Percentiles rank a stretch among this genome's conserved stretches.
Conservation (phyloP, 345 rosid species). For the Odontarrhena argentea region DNA sequence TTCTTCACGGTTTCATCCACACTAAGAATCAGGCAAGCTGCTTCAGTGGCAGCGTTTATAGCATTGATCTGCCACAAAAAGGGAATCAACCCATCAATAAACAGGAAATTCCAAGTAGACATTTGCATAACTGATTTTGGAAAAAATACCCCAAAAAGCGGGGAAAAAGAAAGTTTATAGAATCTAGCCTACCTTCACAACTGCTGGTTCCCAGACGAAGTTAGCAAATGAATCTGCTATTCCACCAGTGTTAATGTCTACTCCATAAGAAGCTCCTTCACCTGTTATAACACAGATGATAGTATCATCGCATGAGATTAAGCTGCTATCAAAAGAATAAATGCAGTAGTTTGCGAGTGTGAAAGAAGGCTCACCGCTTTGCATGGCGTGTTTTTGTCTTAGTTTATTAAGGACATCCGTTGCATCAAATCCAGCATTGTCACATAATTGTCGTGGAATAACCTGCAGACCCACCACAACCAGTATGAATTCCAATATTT, state of each 20-base stretch:
- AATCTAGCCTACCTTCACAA: slow-evolving; percentile 66
- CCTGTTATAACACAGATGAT: slow-evolving; percentile 47
- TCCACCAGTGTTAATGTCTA: slow-evolving; percentile 94
- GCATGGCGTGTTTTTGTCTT: slow-evolving; percentile 93
- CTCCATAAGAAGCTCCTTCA: slow-evolving; percentile 92
- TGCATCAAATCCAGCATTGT: slow-evolving; percentile 99
- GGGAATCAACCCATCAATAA: slow-evolving; percentile 8
- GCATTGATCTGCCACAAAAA: slow-evolving; percentile 74
- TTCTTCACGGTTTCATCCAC: slow-evolving; percentile 99
- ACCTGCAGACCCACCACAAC: slow-evolving; percentile 53
- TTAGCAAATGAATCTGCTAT: slow-evolving; percentile 92
- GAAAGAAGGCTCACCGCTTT: slow-evolving; percentile 59
- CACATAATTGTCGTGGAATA: slow-evolving; percentile 94
- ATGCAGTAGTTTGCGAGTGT: slow-evolving; percentile 7
- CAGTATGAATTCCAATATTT: neutral
- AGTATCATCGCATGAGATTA: slow-evolving; percentile 11
- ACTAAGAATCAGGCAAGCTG: slow-evolving; percentile 91
- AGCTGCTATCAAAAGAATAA: slow-evolving; percentile 3
- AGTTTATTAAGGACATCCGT: slow-evolving; percentile 97
- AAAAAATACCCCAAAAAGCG: neutral
- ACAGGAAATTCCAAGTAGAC: slow-evolving; percentile 1
- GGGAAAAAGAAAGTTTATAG: neutral
- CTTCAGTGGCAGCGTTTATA: slow-evolving; percentile 98
- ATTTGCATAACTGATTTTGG: neutral
- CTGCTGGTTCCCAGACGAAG: slow-evolving; percentile 99